phyloP scores from a whole-genome alignment of 2,329 filamentous ascomycete genomes.

The Aspergillus ochraceus region DNA sequence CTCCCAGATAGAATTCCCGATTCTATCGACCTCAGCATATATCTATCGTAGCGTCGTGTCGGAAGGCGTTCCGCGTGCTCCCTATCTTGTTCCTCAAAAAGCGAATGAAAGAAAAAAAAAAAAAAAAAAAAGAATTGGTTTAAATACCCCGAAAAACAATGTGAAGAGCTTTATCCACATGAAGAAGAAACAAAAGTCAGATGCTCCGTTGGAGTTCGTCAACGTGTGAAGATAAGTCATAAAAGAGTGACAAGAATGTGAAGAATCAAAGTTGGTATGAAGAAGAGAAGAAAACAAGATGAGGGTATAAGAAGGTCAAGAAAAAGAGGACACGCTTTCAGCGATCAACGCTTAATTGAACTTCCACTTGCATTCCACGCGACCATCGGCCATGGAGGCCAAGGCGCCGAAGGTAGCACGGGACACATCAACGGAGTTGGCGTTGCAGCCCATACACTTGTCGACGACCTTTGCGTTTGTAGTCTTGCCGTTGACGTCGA shows the following conservation, averaged over 20 bases:
- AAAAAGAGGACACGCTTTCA: slow-evolving; percentile 20
- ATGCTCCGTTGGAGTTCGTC: not conserved
- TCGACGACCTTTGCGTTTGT: slow-evolving; percentile 64
- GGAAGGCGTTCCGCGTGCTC: not conserved
- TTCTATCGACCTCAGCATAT: not conserved
- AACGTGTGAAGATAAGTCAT: not conserved
- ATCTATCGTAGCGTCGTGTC: not conserved
- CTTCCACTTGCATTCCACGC: slow-evolving; percentile 44
- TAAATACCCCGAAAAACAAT: slow-evolving; percentile 4
- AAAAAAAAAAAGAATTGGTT: slow-evolving; percentile 4
- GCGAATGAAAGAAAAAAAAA: too few relatives aligned
- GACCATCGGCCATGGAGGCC: slow-evolving; percentile 35
- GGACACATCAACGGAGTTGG: slow-evolving; percentile 61
- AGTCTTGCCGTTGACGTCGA: slow-evolving; percentile 61
- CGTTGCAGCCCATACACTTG: slow-evolving; percentile 71
- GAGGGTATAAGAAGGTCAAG: slow-evolving; percentile 10
- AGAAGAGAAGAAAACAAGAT: slow-evolving; percentile 6
- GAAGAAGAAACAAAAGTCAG: not conserved
- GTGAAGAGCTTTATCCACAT: slow-evolving; percentile 3
- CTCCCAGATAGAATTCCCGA: not conserved
- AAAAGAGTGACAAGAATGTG: not conserved
- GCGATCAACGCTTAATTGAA: slow-evolving; percentile 33
- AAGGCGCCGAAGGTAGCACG: slow-evolving; percentile 57
- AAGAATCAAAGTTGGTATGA: not conserved
- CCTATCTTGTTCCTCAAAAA: not conserved